Evolutionary conservation across 345 rosid genomes (phyloP), one percentile per base, ranked within the genome.

Genomic region (Lumnitzera racemosa): DNA sequence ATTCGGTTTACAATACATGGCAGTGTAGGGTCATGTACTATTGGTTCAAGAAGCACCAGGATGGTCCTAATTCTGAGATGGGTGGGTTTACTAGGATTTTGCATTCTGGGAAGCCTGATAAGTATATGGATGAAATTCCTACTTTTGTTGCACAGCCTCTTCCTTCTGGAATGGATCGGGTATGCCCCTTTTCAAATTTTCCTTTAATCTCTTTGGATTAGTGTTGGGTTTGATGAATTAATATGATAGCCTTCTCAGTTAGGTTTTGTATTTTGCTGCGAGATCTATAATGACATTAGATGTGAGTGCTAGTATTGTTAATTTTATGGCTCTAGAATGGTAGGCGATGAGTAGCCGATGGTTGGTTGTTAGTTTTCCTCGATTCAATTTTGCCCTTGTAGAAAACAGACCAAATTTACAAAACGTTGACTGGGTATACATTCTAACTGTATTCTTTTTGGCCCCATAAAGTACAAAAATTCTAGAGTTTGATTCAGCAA

Each of bases 11-110:
- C 79, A 95, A 90, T 55, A 86, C 96, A 0, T 90, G 99, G 99
- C 99, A 95, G 83, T 86, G 97, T 29, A 79, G 99, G 70, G 74
- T 95, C 29, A 95, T 90, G 99, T 90, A 95, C 63, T 95, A 90
- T 72, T 95, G 99, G 99, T 95, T 81, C 77, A 85, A 88, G 83
- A 77, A 78, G 74, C 76, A 74, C 67, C 68, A 72, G 72, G 58
- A 76, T 15, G 88, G 78, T 58, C 90, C 90, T 51, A 69, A 66
- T 51, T 88, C 95, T 24, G 92, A 77, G 53, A 95, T 90, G 99
- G 99, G 95, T 25, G 97, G 95, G 15, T 95, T 78, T 68, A 95
- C 99, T 13, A 83, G 99, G 92, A 90, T 95, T 74, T 75, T 95
- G 71, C 99, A 95, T 67, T 79, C 86, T 0, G 99, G 99, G 15